Base-by-base conservation (phyloP, 768 basidiomycete genomes). In the Krasilnikovozyma curviuscula region DNA sequence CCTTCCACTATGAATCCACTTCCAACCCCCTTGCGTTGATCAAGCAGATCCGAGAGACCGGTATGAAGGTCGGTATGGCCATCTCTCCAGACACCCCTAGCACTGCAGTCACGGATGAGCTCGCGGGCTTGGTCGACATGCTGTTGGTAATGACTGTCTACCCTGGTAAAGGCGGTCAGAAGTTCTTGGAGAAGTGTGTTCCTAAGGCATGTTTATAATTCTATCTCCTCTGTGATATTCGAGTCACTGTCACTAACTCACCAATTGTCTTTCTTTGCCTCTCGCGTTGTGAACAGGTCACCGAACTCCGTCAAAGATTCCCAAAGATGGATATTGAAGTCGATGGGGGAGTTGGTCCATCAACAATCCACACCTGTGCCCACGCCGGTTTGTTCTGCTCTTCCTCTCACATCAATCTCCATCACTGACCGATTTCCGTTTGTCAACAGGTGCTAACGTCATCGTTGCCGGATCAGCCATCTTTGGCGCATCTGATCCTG, bases 91-190 rank as follows among this genome's bases (percentile, higher is more conserved):
- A 85, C 58, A 97, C 93, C 0, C 83, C 83, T 10, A 80, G 86
- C 21, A 71, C 75, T 3, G 81, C 78, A 34, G 88, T 98, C 62
- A 80, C 85, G 42, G 78, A 89, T 60, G 76, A 76, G 40, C 71
- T 97, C 40, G 91, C 71, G n/a, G 59, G 76, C 12, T 74, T 74
- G 5, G 86, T 80, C 5, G 89, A 95, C 63, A 84, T 95, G 83
- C 73, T 97, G 29, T 76, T 97, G 53, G 89, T 97, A 57, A 97
- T 97, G 91, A 97, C 91, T 8, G 89, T 98, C 23, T 79, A 84
- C 60, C 91, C 89, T 38, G 91, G 82, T 32, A 77, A 77, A 6
- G 93, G 93, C 27, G 93, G 93, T 3, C 93, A 98, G 63, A 95
- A 91, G 65, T 97, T 98, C 65, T 68, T 95, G 57, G 80, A 84